Evolutionary conservation across 495 filamentous ascomycete genomes (phyloP), one percentile per base, ranked within the genome.

Genomic region (Pyrenula massariospora): DNA sequence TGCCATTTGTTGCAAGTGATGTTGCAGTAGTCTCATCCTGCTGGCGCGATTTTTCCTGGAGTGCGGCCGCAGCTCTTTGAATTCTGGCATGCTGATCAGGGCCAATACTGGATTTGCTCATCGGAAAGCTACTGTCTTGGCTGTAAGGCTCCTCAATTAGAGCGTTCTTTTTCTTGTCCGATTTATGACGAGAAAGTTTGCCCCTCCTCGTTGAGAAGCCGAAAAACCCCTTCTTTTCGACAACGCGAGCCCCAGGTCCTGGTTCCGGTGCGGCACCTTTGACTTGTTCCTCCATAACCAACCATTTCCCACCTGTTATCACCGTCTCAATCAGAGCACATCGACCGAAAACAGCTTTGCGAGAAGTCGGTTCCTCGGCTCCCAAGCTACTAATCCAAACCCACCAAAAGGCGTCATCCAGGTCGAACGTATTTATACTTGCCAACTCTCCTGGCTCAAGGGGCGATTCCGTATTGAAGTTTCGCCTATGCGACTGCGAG

Each of bases 401-500:
- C 93, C 93, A 98, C 94, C 94, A 98, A 68, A 98, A 98, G 0
- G 91, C 85, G 65, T 97, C 93, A 64, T 98, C 93, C 11, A 97
- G 73, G 58, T 94, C 87, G 52, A 98, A 80, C 50, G 79, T 78
- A 25, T 79, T 85, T 60, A 97, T 95, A 62, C 89, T 96, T 22
- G 92, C 92, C 50, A 98, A 77, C 76, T 98, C 93, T 48, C 90
- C 93, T 2, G 92, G 94, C 55, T 95, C 90, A 2, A 96, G 74
- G 49, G 82, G 69, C 22, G 75, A 68, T 36, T 88, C 83, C 15
- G 73, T 71, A 56, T 88, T 81, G 31, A 85, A 64, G 50, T 79
- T 77, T 11, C 85, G 83, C 51, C 78, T 81, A 65, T 95, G 86
- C n/a, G 90, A 95, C 67, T 92, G 88, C 1, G 91, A 92, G 68